phyloP scores from a whole-genome alignment of 1,284 basidiomycete genomes.

The Cutaneotrichosporon mucoides region DNA sequence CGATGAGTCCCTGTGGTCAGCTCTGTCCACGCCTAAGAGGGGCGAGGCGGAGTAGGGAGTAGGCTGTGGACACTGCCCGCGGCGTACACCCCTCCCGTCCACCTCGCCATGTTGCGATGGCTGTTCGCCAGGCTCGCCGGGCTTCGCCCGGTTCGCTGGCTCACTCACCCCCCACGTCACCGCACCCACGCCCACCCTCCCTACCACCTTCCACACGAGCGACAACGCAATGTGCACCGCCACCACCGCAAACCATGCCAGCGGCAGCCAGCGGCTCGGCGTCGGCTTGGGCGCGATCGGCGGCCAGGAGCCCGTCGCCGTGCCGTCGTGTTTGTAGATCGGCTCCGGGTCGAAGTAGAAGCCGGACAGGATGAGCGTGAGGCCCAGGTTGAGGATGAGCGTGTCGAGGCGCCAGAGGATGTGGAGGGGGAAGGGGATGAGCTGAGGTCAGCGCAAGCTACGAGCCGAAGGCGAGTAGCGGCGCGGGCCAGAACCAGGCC shows the following conservation, averaged over 20 bases:
- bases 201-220: conserved; percentile 45
- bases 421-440: conserved; percentile 46
- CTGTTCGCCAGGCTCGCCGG: neutral
- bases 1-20: conserved; percentile 41
- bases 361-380: conserved; percentile 47
- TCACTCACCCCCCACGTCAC: conserved; percentile 50
- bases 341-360: conserved; percentile 47
- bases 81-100: no score
- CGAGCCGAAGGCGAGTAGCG: no score
- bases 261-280: conserved; percentile 25
- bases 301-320: conserved; percentile 5
- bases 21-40: neutral
- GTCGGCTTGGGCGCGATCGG: conserved; percentile 22
- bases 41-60: neutral
- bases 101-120: no score
- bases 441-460: conserved; percentile 23
- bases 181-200: conserved; percentile 43
- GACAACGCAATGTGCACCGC: conserved; percentile 36
- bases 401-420: conserved; percentile 49
- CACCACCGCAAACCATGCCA: conserved; percentile 36
- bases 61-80: no score
- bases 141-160: neutral
- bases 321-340: conserved; percentile 35
- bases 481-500: no score
- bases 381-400: conserved; percentile 48